Evolutionary conservation across 176 grass and related monocot species (phyloP), one percentile per base, ranked within the genome.

Genomic region (Guadua angustifolia): DNA sequence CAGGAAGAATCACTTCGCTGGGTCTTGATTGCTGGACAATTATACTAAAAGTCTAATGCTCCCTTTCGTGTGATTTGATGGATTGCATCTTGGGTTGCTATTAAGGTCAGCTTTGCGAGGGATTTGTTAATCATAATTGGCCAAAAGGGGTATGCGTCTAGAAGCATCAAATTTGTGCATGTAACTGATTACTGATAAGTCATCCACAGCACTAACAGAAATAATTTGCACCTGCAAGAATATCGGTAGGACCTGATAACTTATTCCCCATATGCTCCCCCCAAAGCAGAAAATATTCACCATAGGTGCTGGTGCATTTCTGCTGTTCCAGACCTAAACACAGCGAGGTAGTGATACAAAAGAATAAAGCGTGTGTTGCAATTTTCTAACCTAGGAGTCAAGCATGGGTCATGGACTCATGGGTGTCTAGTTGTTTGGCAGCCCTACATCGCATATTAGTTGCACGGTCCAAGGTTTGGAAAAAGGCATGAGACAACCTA

Each of bases 1-100:
- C 88, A 87, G 51, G 88, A 83, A 83, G 84, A 87, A 90, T 83
- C 84, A 80, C 89, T 84, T 87, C 69, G 21, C 74, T 17, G 77
- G 69, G 82, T 51, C 39, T 67, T 74, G 67, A 83, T 83, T 67
- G 59, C 74, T 83, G 10, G 49, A 39, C 59, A 82, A 67, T 82
- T 66, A 66, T 66, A 82, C 78, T 16, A 73, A 72, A 86, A 90
- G 58, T 59, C 52, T 67, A 80, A 79, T 53, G 61, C 61, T 64
- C 52, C 36, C 80, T 90, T 90, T 87, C n/a, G 18, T 79, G 42
- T 33, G 80, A 87, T 87, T 84, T 61, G 80, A 87, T 79, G 75
- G 75, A 66, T 77, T 77, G 75, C 56, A 75, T 52, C 73, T 57
- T 57, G 73, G 29, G 22, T 58, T 56, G 0, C 74, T 78, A 49